Percentiles rank a stretch among this genome's conserved stretches.
Conservation (phyloP, 805 yeast genomes). For the Blastobotrys peoriensis region DNA sequence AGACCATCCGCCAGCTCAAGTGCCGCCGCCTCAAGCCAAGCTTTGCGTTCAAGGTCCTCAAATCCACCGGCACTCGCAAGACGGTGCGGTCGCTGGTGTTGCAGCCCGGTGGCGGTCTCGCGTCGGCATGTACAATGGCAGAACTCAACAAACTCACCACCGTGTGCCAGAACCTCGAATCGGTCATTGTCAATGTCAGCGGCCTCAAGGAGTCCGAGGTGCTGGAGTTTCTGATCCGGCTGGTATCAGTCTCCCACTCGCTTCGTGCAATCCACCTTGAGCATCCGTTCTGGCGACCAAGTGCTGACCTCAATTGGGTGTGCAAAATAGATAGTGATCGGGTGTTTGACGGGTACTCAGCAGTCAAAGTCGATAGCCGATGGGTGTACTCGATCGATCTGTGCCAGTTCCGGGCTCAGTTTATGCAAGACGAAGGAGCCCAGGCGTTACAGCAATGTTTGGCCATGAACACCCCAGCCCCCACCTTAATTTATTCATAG, state of each 20-base stretch:
- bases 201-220: not conserved
- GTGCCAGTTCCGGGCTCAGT: not conserved
- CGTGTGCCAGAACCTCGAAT: not conserved
- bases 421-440: not conserved
- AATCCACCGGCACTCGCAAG: not conserved
- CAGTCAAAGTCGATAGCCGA: not conserved
- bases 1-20: slow-evolving; percentile 2
- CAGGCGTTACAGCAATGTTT: not conserved
- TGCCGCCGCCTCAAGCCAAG: slow-evolving; percentile 2
- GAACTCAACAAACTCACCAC: slow-evolving; percentile 1
- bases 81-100: slow-evolving; percentile 1
- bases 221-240: not conserved
- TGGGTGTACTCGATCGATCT: not conserved
- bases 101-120: slow-evolving; percentile 2
- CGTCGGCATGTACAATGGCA: not conserved
- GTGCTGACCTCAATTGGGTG: slow-evolving; percentile 1
- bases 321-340: not conserved
- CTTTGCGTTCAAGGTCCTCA: slow-evolving; percentile 1
- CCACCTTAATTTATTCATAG: not conserved
- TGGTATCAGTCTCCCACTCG: not conserved
- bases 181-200: not conserved
- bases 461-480: not conserved
- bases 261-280: not conserved
- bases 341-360: not conserved
- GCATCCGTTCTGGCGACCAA: not conserved